These are phyloP conservation scores for Rhodomyrtus tomentosa DNA, from an alignment of 345 rosid genomes.

Conservation along the genomic window DNA sequence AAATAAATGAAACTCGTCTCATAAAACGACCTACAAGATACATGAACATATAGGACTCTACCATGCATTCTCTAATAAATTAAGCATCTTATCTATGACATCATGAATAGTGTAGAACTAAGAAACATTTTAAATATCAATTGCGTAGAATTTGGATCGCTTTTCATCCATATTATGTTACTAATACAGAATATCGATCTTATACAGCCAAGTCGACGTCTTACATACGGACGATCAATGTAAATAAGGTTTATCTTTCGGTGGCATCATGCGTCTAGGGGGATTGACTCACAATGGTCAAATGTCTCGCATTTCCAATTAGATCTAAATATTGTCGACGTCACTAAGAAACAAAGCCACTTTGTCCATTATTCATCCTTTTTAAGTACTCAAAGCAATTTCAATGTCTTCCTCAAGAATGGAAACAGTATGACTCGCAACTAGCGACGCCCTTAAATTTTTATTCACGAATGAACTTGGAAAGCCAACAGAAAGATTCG, in stretches of 20 bases:
- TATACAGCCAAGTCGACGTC: background rate
- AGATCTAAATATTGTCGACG: background rate
- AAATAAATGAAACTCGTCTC: background rate
- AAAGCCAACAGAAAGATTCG: too few relatives aligned
- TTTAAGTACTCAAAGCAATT: background rate
- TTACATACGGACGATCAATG: background rate
- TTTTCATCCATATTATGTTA: background rate
- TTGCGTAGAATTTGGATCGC: background rate
- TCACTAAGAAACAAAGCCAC: background rate
- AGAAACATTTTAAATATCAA: background rate
- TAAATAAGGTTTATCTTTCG: background rate
- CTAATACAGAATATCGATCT: background rate
- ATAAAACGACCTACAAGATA: background rate
- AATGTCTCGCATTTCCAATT: background rate
- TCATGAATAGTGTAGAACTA: background rate
- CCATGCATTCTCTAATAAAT: background rate
- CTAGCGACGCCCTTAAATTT: too few relatives aligned
- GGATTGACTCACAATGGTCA: background rate
- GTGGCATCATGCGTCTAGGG: background rate
- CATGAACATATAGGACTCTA: background rate
- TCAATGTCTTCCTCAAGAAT: background rate
- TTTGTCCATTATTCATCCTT: background rate
- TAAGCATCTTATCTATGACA: background rate
- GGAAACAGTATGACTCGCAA: background rate
- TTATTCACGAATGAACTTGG: too few relatives aligned